Base-by-base conservation (phyloP, 805 yeast genomes). In the Yarrowia sp. region DNA sequence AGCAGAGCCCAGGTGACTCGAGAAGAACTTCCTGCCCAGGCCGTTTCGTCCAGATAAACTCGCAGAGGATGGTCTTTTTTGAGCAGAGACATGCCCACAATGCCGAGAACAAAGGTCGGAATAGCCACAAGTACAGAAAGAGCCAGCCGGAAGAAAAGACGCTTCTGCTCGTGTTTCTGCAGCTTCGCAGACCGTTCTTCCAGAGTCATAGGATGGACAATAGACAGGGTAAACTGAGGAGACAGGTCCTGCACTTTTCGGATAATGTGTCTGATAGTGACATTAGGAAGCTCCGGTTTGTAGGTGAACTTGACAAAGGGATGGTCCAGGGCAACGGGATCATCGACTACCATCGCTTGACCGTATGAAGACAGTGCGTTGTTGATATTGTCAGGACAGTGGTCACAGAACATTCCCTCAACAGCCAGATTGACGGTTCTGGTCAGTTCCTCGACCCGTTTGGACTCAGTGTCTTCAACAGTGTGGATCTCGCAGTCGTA, bases 291-390 rank as follows among this genome's bases (percentile, higher is more conserved):
- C 19, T 81, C 74, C 0, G 93, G 92, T 26, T 83, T 76, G 70
- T 88, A 89, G 0, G 88, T 85, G 71, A 89, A 82, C 68, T 82
- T 84, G 48, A 88, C 80, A 69, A 76, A 81, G 2, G 92, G 92
- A 58, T 80, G 74, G 9, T 78, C 74, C 65, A 85, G 74, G 0
- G 89, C 78, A 58, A 86, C 79, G 1, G 85, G 82, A 65, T 85
- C 84, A 38, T 83, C 81, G 14, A 85, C 78, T 16, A 71, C 74
- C 9, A 87, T 77, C 1, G 86, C 83, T 36, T 81, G 82, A 63
- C 90, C 92, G 68, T 79, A 84, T 7, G 78, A 77, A 1, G 75
- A 70, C 44, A 89, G 75, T 33, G 81, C 81, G 3, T 78, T 74
- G 70, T 80, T 81, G 32, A 88, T 79, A 1, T 79, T 71, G 35